Evolutionary conservation across 139 green algal genomes (phyloP).

Genomic region (Chlamydomonas asymmetrica): DNA sequence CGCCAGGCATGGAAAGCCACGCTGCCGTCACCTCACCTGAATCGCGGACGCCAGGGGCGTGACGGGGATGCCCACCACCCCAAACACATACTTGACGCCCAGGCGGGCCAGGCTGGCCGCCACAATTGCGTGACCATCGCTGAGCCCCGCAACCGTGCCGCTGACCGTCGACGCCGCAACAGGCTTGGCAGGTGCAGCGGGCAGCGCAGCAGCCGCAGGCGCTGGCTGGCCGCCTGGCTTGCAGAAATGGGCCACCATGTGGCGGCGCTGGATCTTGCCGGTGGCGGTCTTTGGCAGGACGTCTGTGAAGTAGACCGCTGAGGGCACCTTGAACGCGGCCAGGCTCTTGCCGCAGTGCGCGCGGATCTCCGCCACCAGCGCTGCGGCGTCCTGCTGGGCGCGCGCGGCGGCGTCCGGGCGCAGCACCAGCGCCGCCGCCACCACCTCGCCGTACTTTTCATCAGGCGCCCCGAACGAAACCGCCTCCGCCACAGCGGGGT

Average conservation of each 20-base stretch:
- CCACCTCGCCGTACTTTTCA: conserved; percentile 83
- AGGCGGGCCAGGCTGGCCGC: conserved; percentile 46
- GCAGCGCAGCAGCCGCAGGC: neutral
- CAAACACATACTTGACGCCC: conserved; percentile 76
- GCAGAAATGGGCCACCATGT: too few relatives aligned
- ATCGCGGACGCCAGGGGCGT: conserved; percentile 74
- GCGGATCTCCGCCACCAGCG: conserved; percentile 11
- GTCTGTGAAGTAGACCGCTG: conserved; percentile 53
- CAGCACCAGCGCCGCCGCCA: conserved; percentile 80
- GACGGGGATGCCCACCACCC: conserved; percentile 85
- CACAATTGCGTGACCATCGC: conserved; percentile 36
- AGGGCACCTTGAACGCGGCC: conserved; percentile 75
- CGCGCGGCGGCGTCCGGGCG: conserved; percentile 2
- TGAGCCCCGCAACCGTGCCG: conserved; percentile 52
- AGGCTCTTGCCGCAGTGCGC: conserved; percentile 47
- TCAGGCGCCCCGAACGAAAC: conserved; percentile 81
- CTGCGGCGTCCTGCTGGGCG: too few relatives aligned
- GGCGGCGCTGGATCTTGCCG: conserved; percentile 83
- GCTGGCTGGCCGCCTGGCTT: too few relatives aligned
- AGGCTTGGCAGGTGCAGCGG: too few relatives aligned
- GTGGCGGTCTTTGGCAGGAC: conserved; percentile 80
- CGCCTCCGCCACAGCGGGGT: conserved; percentile 77
- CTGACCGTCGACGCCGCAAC: too few relatives aligned
- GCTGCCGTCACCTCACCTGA: conserved; percentile 30
- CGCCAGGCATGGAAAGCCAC: neutral